Base-by-base conservation (phyloP, 768 basidiomycete species). In the Mycena leptocephala region DNA sequence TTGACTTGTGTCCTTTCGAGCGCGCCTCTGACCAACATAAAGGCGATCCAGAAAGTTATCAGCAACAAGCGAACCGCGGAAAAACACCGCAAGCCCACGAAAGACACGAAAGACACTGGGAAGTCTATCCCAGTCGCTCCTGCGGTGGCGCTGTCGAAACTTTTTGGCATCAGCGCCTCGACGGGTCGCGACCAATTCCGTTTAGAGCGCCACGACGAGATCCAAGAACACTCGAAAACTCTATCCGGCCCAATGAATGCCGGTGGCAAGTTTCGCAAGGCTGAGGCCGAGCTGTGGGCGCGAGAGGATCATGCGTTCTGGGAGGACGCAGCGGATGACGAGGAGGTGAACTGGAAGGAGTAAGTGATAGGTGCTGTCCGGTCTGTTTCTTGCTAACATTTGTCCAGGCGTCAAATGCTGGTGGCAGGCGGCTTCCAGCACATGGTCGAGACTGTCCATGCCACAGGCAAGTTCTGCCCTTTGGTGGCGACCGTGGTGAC, bases 101-200 rank as follows among this genome's bases (percentile, higher is more conserved):
- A n/a, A n/a, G n/a, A n/a, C n/a, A n/a, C n/a, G 37, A 33, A 28
- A 1, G 28, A 56, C 10, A 2, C n/a, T 5, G 48, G 5, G 7
- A 7, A 5, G 5, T n/a, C n/a, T n/a, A n/a, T n/a, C n/a, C n/a
- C n/a, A n/a, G 48, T n/a, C 2, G 48, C 18, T 5, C 22, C 20
- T 5, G 48, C 18, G 2, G 5, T 11, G 2, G 39, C n/a, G 43
- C 18, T 74, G 66, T 10, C 68, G 14, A 62, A 70, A 53, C 59
- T 75, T 20, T 16, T 63, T 4, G 61, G 62, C 4, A 28, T 74
- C 51, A 41, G 2, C 16, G 58, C 39, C 14, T 58, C 48, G 26
- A 74, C 24, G n/a, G 68, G 74, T 41, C 68, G 74, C 62, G 74
- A 75, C 62, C 64, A 65, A 39, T 75, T 69, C 24, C 68, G 68